A percentile compares a stretch with the other conserved stretches of the same genome.
Evolutionary conservation across 176 grass and related monocot genomes (phyloP).

Genomic region (Avena insularis): DNA sequence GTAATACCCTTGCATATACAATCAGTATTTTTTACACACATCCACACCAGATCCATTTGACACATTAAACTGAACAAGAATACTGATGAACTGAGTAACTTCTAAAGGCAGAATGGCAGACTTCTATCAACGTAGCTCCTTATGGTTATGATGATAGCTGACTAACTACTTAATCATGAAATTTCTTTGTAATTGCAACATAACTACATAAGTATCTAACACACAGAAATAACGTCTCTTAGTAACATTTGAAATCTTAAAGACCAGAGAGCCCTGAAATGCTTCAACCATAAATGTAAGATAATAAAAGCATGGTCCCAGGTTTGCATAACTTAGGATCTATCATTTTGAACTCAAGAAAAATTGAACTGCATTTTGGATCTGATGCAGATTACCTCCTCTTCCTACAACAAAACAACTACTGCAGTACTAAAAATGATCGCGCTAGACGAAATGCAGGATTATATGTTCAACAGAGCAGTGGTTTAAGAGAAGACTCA

Average conservation of each 20-base stretch:
- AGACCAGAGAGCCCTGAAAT: not conserved
- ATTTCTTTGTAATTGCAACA: not conserved
- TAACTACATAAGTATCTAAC: not conserved
- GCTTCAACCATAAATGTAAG: not conserved
- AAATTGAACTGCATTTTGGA: slow-evolving; percentile 3
- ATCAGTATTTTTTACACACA: not conserved
- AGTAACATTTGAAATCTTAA: not conserved
- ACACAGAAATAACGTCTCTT: slow-evolving; percentile 27
- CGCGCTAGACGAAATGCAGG: not conserved
- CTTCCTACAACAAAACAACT: not conserved
- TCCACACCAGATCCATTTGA: not conserved
- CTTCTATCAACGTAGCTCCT: not conserved
- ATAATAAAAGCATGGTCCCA: not conserved
- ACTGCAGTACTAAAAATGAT: not conserved
- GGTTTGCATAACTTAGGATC: slow-evolving; percentile 2
- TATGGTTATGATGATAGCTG: not conserved
- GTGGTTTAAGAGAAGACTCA: slow-evolving; percentile 38
- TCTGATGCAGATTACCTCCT: not conserved
- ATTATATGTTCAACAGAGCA: slow-evolving; percentile 6
- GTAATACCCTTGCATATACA: slow-evolving; percentile 19
- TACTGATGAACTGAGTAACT: not conserved
- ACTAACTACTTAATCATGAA: not conserved
- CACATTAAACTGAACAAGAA: not conserved
- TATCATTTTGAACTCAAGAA: slow-evolving; percentile 8
- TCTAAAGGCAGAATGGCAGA: not conserved